Conservation (phyloP, 805 yeast species). For the Saturnispora diversa region DNA sequence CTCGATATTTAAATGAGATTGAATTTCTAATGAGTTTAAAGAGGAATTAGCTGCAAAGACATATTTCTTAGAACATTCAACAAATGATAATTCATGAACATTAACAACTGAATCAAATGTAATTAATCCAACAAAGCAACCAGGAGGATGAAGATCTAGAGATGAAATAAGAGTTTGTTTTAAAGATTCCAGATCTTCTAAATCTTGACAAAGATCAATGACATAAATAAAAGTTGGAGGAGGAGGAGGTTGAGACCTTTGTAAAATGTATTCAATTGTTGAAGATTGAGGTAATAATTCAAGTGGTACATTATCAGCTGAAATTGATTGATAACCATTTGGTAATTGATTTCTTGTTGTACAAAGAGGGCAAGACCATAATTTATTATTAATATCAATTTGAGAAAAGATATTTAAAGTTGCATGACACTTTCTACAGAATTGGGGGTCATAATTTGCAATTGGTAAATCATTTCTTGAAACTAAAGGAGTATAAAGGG, state of each 20-base stretch:
- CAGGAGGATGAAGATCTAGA: slow-evolving; percentile 76
- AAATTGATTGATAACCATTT: slow-evolving; percentile 67
- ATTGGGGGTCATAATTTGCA: slow-evolving; percentile 78
- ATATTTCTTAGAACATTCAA: slow-evolving; percentile 61
- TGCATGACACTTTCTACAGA: slow-evolving; percentile 79
- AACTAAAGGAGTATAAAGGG: slow-evolving; percentile 90
- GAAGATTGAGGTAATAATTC: slow-evolving; percentile 64
- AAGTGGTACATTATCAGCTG: slow-evolving; percentile 69
- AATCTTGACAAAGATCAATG: slow-evolving; percentile 84
- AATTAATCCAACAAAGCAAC: slow-evolving; percentile 78
- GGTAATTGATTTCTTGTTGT: slow-evolving; percentile 72
- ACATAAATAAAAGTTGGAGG: slow-evolving; percentile 86
- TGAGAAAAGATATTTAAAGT: slow-evolving; percentile 82
- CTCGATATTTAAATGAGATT: slow-evolving; percentile 30
- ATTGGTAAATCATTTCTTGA: slow-evolving; percentile 66
- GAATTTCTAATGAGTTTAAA: slow-evolving; percentile 38
- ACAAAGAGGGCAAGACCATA: slow-evolving; percentile 87
- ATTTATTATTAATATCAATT: slow-evolving; percentile 63
- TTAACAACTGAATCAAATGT: slow-evolving; percentile 88
- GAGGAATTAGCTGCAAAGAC: slow-evolving; percentile 89
- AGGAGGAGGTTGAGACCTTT: slow-evolving; percentile 49
- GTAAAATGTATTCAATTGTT: slow-evolving; percentile 78
- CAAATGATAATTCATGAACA: slow-evolving; percentile 67
- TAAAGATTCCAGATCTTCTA: slow-evolving; percentile 75
- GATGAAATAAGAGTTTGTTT: slow-evolving; percentile 74